phyloP scores from a whole-genome alignment of 2,329 filamentous ascomycete species.

The Exophiala mesophila region DNA sequence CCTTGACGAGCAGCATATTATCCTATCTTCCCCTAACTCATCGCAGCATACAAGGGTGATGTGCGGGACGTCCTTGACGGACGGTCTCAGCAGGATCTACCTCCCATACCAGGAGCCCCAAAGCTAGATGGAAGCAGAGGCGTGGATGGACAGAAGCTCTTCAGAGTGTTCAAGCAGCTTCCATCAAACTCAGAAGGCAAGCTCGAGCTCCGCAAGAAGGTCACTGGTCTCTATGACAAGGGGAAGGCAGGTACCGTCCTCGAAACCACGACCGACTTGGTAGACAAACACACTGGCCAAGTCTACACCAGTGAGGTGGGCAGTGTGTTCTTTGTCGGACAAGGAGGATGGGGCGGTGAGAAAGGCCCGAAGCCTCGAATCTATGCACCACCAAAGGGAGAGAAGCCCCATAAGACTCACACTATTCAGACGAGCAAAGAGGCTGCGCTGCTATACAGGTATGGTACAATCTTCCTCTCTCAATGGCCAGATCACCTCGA shows the following conservation, averaged over 20 bases:
- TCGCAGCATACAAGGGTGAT: slow-evolving; percentile 67
- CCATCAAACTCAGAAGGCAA: slow-evolving; percentile 64
- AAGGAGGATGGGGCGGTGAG: slow-evolving; percentile 44
- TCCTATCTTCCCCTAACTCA: not conserved
- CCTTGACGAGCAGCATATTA: too few species aligned
- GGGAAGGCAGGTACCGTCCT: slow-evolving; percentile 40
- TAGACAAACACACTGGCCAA: slow-evolving; percentile 37
- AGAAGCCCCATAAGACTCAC: slow-evolving; percentile 37
- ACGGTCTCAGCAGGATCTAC: slow-evolving; percentile 63
- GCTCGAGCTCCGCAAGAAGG: slow-evolving; percentile 32
- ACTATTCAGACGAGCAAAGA: slow-evolving; percentile 38
- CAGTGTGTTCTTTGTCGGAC: slow-evolving; percentile 42
- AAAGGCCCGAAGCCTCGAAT: slow-evolving; percentile 35
- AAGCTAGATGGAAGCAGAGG: slow-evolving; percentile 68
- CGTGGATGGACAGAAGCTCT: slow-evolving; percentile 77
- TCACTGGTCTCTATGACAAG: slow-evolving; percentile 46
- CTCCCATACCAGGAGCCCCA: slow-evolving; percentile 69
- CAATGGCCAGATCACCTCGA: not conserved
- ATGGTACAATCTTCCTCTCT: not conserved
- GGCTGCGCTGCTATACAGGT: slow-evolving; percentile 39
- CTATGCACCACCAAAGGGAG: slow-evolving; percentile 30
- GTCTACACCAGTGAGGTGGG: slow-evolving; percentile 38
- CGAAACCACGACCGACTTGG: slow-evolving; percentile 38
- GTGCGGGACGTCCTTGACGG: slow-evolving; percentile 77
- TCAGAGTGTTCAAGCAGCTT: slow-evolving; percentile 71